Evolutionary conservation across 768 basidiomycete species (phyloP).

Genomic region (Mycena leptocephala): DNA sequence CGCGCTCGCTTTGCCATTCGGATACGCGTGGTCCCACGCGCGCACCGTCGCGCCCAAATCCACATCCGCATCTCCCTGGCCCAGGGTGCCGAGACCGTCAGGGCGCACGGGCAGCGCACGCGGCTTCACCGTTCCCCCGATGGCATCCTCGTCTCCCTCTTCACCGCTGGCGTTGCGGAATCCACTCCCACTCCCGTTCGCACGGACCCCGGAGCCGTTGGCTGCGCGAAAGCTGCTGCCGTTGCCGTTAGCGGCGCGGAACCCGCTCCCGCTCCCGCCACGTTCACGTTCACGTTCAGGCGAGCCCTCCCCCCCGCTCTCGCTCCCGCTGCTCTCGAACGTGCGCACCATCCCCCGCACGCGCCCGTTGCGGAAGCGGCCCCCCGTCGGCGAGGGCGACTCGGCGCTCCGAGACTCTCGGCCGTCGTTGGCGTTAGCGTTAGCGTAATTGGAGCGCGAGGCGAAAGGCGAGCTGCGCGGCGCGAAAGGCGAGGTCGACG

Average conservation of each 20-base stretch:
- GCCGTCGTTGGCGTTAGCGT: neutral
- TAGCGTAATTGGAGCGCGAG: neutral
- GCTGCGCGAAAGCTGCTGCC: neutral
- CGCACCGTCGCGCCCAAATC: slow-evolving; percentile 28
- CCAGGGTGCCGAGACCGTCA: neutral
- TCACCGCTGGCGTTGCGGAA: neutral
- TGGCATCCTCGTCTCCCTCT: neutral
- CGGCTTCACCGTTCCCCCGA: slow-evolving; percentile 2
- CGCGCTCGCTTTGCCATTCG: neutral
- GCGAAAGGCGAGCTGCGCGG: slow-evolving; percentile 1
- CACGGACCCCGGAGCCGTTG: no score
- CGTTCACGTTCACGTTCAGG: slow-evolving; percentile 17
- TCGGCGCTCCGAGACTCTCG: neutral
- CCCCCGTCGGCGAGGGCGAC: neutral
- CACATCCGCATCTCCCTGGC: neutral
- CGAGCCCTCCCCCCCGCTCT: slow-evolving; percentile 26
- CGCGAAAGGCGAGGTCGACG: neutral
- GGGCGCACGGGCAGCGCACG: slow-evolving; percentile 26
- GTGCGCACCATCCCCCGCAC: slow-evolving; percentile 36
- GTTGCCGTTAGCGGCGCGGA: no score
- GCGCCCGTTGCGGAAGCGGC: slow-evolving; percentile 32
- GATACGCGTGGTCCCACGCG: neutral
- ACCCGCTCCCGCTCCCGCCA: slow-evolving; percentile 17
- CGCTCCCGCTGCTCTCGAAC: slow-evolving; percentile 39
- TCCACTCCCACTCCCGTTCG: slow-evolving; percentile 7